A percentile compares a stretch with the other conserved stretches of the same genome.
Evolutionary conservation across 192 early-diverging fungal genomes (phyloP).

Genomic region (Coemansia sp.): DNA sequence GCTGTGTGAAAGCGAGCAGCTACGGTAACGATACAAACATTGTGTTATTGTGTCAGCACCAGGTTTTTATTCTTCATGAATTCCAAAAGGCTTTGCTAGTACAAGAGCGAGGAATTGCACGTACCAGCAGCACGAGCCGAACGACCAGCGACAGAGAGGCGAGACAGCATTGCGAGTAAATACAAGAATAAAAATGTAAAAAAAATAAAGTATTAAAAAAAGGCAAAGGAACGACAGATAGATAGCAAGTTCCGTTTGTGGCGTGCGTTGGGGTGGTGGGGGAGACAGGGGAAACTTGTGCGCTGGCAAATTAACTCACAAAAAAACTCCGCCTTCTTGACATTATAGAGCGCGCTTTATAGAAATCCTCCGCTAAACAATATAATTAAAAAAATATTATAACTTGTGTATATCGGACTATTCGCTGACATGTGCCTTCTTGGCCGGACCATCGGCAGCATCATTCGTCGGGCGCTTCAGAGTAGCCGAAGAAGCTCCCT

Average conservation of each 20-base stretch:
- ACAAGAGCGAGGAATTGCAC: neutral
- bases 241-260: neutral
- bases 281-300: neutral
- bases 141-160: conserved; percentile 35
- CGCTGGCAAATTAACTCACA: neutral
- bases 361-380: neutral
- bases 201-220: conserved; percentile 2
- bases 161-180: conserved; percentile 30
- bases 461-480: conserved; percentile 38
- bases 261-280: too few relatives aligned
- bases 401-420: neutral
- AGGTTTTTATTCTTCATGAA: neutral
- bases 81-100: neutral
- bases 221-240: neutral
- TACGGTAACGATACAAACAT: conserved; percentile 21
- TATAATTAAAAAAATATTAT: neutral
- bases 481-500: neutral
- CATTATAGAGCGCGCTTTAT: neutral
- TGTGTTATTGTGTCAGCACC: conserved; percentile 1
- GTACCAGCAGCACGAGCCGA: conserved; percentile 36
- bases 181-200: neutral
- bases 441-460: conserved; percentile 35
- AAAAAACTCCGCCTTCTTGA: neutral
- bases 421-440: conserved; percentile 41
- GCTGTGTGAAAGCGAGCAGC: conserved; percentile 73